Percentiles rank a stretch among this genome's conserved stretches.
phyloP scores from a whole-genome alignment of 148 eudicot species.

The Rhododendron griersonianum region DNA sequence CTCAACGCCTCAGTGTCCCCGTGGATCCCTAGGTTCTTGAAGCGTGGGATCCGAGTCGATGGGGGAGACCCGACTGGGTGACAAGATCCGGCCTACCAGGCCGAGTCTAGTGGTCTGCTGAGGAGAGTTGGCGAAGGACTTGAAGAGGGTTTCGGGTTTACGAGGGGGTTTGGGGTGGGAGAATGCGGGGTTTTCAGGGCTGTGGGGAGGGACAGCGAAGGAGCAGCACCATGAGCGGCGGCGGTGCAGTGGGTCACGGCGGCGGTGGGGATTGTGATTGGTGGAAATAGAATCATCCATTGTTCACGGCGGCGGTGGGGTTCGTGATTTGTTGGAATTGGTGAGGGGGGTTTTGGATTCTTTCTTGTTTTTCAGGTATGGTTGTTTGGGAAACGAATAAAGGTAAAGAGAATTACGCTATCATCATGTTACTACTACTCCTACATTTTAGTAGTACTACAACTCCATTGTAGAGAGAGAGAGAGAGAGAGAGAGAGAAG shows the following conservation, averaged over 20 bases:
- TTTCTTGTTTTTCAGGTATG: neutral
- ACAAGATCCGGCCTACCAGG: slow-evolving; percentile 66
- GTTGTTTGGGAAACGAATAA: neutral
- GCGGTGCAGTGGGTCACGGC: slow-evolving; percentile 29
- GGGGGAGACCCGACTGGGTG: slow-evolving; percentile 92
- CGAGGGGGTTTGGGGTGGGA: slow-evolving; percentile 21
- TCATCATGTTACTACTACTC: neutral
- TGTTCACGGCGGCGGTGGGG: slow-evolving; percentile 21
- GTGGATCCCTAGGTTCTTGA: neutral
- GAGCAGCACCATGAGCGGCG: slow-evolving; percentile 83
- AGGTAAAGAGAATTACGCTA: neutral
- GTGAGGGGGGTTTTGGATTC: neutral
- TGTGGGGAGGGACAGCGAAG: slow-evolving; percentile 54
- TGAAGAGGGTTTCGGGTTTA: slow-evolving; percentile 29
- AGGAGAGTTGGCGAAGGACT: slow-evolving; percentile 54
- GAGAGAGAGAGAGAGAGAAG: neutral
- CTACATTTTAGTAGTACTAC: neutral
- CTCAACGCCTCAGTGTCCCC: too few relatives aligned
- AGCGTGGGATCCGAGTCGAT: slow-evolving; percentile 42
- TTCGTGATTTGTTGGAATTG: slow-evolving; percentile 18
- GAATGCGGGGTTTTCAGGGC: slow-evolving; percentile 46
- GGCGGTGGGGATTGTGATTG: slow-evolving; percentile 26
- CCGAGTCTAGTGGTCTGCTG: slow-evolving; percentile 41
- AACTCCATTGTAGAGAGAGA: neutral
- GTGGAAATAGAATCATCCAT: slow-evolving; percentile 14